Percentiles rank a stretch among this genome's conserved stretches.
Evolutionary conservation across 768 basidiomycete species (phyloP).

Genomic region (Kwoniella sp.): DNA sequence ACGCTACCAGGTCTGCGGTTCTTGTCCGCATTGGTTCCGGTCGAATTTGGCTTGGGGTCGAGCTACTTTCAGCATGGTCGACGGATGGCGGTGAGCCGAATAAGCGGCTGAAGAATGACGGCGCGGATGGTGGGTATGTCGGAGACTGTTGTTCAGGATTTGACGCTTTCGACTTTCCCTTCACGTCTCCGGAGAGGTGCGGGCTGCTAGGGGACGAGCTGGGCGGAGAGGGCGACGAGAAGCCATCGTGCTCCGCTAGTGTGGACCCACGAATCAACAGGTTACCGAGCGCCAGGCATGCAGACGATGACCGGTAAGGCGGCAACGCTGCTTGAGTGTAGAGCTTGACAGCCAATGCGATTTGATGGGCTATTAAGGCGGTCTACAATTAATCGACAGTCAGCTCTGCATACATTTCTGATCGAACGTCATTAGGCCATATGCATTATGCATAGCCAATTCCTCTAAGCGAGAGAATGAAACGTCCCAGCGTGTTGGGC

Average conservation of each 20-base stretch:
- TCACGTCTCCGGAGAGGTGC: not conserved
- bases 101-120: constrained; percentile 3
- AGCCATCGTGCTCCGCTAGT: constrained; percentile 18
- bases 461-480: too few relatives aligned
- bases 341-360: constrained; percentile 32
- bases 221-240: not conserved
- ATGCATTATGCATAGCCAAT: not conserved
- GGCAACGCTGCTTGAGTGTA: constrained; percentile 45
- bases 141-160: not conserved
- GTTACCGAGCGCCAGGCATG: constrained; percentile 46
- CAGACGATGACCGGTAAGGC: constrained; percentile 38
- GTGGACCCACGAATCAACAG: constrained; percentile 39
- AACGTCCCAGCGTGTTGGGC: not conserved
- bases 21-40: constrained; percentile 12
- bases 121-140: not conserved
- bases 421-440: not conserved
- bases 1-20: constrained; percentile 25
- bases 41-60: not conserved
- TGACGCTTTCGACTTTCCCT: constrained; percentile 22
- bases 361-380: constrained; percentile 45
- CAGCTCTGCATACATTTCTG: too few relatives aligned
- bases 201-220: not conserved
- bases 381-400: constrained; percentile 26
- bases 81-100: constrained; percentile 10
- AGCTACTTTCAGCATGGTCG: not conserved